Conservation (phyloP, 305 asterid species). For the Fraxinus albicans region DNA sequence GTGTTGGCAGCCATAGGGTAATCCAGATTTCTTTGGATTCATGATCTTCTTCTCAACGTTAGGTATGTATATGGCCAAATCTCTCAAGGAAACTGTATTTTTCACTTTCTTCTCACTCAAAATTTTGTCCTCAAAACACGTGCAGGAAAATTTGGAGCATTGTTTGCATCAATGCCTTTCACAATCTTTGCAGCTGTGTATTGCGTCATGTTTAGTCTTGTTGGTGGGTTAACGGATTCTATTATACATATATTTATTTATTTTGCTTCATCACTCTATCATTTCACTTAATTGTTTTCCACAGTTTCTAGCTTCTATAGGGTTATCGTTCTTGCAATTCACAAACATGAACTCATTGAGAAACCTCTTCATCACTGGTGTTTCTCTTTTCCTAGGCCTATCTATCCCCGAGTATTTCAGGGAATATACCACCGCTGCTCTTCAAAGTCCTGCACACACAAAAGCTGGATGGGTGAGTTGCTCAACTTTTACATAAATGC, state of each 20-base stretch:
- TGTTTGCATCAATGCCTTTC: conserved; percentile 94
- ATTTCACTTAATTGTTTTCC: neutral
- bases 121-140: neutral
- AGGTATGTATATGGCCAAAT: conserved; percentile 39
- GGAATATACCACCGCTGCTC: conserved; percentile 74
- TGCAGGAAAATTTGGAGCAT: conserved; percentile 93
- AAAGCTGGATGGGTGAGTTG: conserved; percentile 87
- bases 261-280: neutral
- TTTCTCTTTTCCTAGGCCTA: conserved; percentile 85
- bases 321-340: conserved; percentile 89
- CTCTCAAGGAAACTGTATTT: neutral
- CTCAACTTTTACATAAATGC: neutral
- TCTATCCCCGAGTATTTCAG: conserved; percentile 95
- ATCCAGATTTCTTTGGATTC: conserved; percentile 87
- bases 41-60: conserved; percentile 88
- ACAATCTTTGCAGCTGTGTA: conserved; percentile 86
- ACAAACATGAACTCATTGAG: conserved; percentile 98
- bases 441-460: conserved; percentile 91
- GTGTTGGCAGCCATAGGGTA: conserved; percentile 90
- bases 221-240: conserved; percentile 49
- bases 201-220: conserved; percentile 88
- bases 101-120: conserved; percentile 1
- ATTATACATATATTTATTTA: neutral
- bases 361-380: conserved; percentile 82
- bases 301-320: conserved; percentile 75